These are phyloP conservation scores for Lecanosticta acicola DNA, from an alignment of 2,329 filamentous ascomycete genomes.

Conservation along the genomic window DNA sequence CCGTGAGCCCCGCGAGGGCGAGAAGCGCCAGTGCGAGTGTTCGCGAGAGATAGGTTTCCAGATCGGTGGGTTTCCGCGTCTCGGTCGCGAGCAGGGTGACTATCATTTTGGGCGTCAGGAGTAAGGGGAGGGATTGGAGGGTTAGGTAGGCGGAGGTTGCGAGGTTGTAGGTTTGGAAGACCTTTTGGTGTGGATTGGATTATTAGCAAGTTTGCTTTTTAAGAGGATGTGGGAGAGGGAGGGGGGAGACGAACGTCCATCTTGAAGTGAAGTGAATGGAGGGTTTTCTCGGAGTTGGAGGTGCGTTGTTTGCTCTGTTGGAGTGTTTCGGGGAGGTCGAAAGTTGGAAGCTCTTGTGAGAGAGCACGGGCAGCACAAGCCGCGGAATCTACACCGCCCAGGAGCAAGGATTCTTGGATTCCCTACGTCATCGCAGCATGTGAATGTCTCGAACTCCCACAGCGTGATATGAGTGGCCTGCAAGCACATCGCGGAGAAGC, in stretches of 20 bases:
- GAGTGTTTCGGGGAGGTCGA: no score
- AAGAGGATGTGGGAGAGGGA: background rate
- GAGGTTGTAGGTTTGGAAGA: slow-evolving; percentile 41
- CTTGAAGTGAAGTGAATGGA: background rate
- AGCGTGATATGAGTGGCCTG: no score
- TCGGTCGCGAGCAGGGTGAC: slow-evolving; percentile 52
- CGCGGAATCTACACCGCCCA: background rate
- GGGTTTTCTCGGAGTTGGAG: background rate
- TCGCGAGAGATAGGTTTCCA: slow-evolving; percentile 70
- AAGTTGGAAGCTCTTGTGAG: background rate
- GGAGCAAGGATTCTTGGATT: background rate
- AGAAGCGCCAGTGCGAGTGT: slow-evolving; percentile 64
- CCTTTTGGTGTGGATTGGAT: slow-evolving; percentile 23
- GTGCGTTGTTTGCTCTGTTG: background rate
- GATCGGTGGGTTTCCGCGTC: slow-evolving; percentile 51
- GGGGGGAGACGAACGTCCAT: slow-evolving; percentile 5
- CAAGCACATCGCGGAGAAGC: no score
- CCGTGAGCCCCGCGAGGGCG: slow-evolving; percentile 56
- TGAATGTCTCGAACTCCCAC: no score
- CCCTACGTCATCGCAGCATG: no score
- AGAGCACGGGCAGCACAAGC: background rate
- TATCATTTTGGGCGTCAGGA: slow-evolving; percentile 57
- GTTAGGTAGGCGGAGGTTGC: slow-evolving; percentile 41
- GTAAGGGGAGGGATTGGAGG: slow-evolving; percentile 48
- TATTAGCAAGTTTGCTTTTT: background rate